Evolutionary conservation across 306 rosid genomes (phyloP), one percentile per base, ranked within the genome.

Genomic region (Sesbania bispinosa): DNA sequence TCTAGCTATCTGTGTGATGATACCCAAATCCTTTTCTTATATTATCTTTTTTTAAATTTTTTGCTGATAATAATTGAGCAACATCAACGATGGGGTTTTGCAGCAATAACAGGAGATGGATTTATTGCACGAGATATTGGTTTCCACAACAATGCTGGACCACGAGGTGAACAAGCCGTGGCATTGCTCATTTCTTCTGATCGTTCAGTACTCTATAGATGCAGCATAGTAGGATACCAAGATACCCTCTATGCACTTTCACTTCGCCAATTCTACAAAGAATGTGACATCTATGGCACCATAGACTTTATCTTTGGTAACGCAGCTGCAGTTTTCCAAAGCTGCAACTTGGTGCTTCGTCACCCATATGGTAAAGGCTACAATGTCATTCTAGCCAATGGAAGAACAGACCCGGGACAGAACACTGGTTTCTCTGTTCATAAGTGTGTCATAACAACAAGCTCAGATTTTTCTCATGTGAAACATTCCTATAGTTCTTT

Each of bases 261-360:
- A 3, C 84, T 83, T 7, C 85, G 87, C 4, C 90, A 86, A 16
- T 86, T 86, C 79, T 86, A 86, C 57, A 62, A 74, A 53, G 85
- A 86, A 41, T 86, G 87, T 5, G 82, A 86, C 67, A 83, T 86
- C 36, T 23, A 74, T 20, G 87, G 87, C 65, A 86, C 84, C 46
- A 8, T 86, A 0, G 90, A 86, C 80, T 86, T 85, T 80, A 83
- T 83, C 36, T 85, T 85, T 16, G 90, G 90, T 4, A 80, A 85
- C 73, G 81, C 90, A 0, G 87, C 73, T 0, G 85, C 87, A 1
- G 80, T 85, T 19, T 80, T 85, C 54, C 90, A 85, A 19, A 57
- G 62, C 36, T 85, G 85, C 73, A 77, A 55, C 46, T 15, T 82
- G 7, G 1, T 46, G 10, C 69, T 85, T 0, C 89, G 83, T 2